A percentile compares a stretch with the other conserved stretches of the same genome.
Conservation (phyloP, 2,329 filamentous ascomycete species). For the Arthrobotrys sphaeroides region DNA sequence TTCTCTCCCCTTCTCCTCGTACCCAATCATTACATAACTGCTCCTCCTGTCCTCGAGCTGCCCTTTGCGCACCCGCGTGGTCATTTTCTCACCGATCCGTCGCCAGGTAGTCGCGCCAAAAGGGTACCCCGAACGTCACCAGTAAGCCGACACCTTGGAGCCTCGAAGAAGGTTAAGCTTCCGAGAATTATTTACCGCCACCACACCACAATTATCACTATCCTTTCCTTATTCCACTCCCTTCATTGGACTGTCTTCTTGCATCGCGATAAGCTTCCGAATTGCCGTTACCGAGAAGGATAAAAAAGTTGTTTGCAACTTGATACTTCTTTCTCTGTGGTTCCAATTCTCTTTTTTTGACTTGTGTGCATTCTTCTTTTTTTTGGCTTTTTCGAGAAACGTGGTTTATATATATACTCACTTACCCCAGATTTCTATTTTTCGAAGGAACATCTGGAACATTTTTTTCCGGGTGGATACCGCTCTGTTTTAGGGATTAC, state of each 20-base stretch:
- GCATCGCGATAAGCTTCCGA: constrained; percentile 31
- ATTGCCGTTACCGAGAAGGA: background rate
- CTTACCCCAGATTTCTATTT: background rate
- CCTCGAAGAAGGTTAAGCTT: constrained; percentile 37
- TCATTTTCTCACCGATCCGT: too few relatives aligned
- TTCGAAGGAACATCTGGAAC: background rate
- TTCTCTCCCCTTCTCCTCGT: background rate
- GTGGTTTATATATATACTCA: background rate
- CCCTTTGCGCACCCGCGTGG: background rate
- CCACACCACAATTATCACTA: background rate
- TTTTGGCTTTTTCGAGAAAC: background rate
- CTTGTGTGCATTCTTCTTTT: too few relatives aligned
- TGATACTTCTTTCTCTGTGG: background rate
- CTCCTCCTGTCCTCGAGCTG: background rate
- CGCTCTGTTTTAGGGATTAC: background rate
- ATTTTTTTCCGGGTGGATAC: background rate
- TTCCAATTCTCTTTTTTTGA: too few relatives aligned
- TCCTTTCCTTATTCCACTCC: background rate
- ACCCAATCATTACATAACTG: background rate
- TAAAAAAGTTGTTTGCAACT: constrained; percentile 8
- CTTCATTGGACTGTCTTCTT: background rate
- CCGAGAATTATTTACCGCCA: constrained; percentile 37
- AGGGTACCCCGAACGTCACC: background rate
- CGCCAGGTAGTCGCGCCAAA: too few relatives aligned
- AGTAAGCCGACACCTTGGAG: background rate